Percentiles rank a stretch among this genome's conserved stretches.
Evolutionary conservation across 1,284 basidiomycete genomes (phyloP).

Genomic region (Heterobasidion occidentale): DNA sequence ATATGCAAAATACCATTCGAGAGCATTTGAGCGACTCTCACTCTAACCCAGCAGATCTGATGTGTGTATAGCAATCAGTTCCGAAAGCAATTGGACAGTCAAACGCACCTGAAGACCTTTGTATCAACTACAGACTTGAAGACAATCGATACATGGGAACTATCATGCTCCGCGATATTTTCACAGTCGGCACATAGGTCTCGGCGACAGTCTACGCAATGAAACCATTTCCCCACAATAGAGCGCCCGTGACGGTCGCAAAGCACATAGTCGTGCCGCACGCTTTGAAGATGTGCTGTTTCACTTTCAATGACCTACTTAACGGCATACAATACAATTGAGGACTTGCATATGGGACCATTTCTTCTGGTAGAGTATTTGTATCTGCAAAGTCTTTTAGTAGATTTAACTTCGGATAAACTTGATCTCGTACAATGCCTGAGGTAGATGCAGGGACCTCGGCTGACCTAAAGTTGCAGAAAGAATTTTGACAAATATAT

Average conservation of each 20-base stretch:
- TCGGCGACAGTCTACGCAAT: background rate
- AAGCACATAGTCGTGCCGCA: conserved; percentile 23
- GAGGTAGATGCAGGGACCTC: background rate
- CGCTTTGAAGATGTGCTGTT: background rate
- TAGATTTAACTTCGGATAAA: background rate
- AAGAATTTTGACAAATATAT: conserved; percentile 79
- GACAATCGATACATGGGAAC: background rate
- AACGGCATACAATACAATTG: background rate
- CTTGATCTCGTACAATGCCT: background rate
- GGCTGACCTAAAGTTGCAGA: conserved; percentile 29
- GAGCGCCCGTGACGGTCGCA: conserved; percentile 71
- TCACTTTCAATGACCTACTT: background rate
- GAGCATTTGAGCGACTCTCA: no score
- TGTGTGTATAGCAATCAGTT: no score
- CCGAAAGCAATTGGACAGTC: background rate
- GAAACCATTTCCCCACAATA: conserved; percentile 32
- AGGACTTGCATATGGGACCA: background rate
- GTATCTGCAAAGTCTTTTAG: background rate
- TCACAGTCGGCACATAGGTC: background rate
- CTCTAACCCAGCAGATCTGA: no score
- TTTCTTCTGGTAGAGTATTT: background rate
- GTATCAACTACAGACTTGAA: background rate
- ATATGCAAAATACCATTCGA: no score
- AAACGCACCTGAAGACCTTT: background rate
- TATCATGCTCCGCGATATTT: background rate